Percentiles rank a stretch among this genome's conserved stretches.
Evolutionary conservation across 192 early-diverging fungal species (phyloP).

Genomic region (Coemansia sp.): DNA sequence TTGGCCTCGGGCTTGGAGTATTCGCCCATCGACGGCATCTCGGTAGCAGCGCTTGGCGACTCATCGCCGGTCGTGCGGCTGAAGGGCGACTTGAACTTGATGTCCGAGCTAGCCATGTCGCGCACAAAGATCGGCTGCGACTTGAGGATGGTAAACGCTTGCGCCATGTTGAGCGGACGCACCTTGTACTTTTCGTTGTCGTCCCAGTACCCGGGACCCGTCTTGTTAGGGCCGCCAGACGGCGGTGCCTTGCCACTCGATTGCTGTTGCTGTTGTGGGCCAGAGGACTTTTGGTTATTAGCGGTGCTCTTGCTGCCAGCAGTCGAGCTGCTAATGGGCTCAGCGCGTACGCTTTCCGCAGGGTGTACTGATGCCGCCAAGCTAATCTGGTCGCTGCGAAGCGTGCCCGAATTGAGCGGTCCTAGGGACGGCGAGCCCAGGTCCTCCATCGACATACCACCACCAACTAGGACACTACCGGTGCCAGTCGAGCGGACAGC

Average conservation of each 20-base stretch:
- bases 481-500: conserved; percentile 20
- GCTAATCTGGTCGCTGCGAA: conserved; percentile 44
- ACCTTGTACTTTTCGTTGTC: conserved; percentile 49
- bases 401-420: conserved; percentile 22
- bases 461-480: conserved; percentile 37
- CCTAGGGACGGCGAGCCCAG: conserved; percentile 21
- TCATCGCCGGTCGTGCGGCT: conserved; percentile 12
- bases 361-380: conserved; percentile 42
- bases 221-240: conserved; percentile 2
- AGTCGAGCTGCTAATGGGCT: neutral
- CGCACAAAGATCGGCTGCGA: conserved; percentile 52
- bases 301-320: conserved; percentile 1
- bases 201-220: conserved; percentile 50
- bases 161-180: conserved; percentile 50
- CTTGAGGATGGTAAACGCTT: conserved; percentile 54
- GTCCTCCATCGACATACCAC: conserved; percentile 49
- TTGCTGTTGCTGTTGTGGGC: conserved; percentile 12
- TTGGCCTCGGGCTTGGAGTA: neutral
- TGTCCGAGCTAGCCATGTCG: conserved; percentile 48
- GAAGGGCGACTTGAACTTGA: conserved; percentile 55
- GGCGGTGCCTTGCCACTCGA: conserved; percentile 3
- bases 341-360: conserved; percentile 29
- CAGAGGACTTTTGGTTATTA: conserved; percentile 8
- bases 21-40: conserved; percentile 10
- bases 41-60: conserved; percentile 7